Evolutionary conservation across 2,329 filamentous ascomycete genomes (phyloP), one percentile per base, ranked within the genome.

Genomic region (Paraphoma chrysanthemicola): DNA sequence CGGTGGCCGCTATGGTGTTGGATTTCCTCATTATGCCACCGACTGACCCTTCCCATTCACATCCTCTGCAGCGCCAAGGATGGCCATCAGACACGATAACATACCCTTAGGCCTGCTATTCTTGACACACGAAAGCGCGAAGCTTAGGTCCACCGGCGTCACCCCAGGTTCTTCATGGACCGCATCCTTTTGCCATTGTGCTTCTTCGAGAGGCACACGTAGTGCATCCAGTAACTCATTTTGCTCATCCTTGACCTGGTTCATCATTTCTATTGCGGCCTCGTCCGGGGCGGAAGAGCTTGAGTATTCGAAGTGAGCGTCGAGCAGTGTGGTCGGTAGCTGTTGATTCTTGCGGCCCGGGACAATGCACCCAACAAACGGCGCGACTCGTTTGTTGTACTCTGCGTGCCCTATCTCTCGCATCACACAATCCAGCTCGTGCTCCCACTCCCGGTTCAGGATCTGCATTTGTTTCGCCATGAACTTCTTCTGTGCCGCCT

Each of bases 301-400:
- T 23, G 43, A 23, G 9, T 28, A 7, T 12, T 11, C 16, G 43
- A n/a, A 18, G 28, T 17, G 16, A 30, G 42, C 42, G 28, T 16
- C 31, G 53, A 43, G 16, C 36, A 23, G 23, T 23, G 23, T 23
- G 5, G 23, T 23, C 23, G 23, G 23, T 23, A 23, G 23, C 23
- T 23, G 44, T 54, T 62, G 48, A 30, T 60, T 47, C 44, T 42
- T 58, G n/a, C 48, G 30, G 6, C 59, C 59, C 4, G 61, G 56
- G 23, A 70, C 36, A 36, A 67, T 23, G 16, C 55, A 53, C 23
- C 63, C 63, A 8, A 66, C 56, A 42, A 67, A 68, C 45, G 46
- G 56, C 23, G 39, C 62, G 10, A 67, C 53, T 4, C 39, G 38
- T 23, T n/a, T 23, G 38, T 60, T 31, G 51, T 61, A 67, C 54